Percentiles rank a stretch among this genome's conserved stretches.
Evolutionary conservation across 208 protist species (phyloP).

Genomic region (Leishmania guyanensis): DNA sequence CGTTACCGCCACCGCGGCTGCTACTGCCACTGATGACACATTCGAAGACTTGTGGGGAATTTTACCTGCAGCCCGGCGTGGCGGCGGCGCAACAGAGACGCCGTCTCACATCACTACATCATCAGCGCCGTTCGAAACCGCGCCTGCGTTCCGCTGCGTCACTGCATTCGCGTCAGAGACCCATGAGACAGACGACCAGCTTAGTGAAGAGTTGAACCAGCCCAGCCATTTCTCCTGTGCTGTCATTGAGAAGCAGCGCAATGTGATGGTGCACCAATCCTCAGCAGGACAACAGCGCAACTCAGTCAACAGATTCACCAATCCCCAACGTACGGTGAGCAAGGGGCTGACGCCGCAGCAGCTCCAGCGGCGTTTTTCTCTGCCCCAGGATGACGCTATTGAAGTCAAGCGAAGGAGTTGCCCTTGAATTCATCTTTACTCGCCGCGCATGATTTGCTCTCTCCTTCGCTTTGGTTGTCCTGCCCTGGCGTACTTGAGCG

Average conservation of each 20-base stretch:
- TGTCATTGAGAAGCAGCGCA: not conserved
- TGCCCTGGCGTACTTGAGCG: not conserved
- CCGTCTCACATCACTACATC: not conserved
- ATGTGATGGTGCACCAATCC: not conserved
- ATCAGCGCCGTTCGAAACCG: not conserved
- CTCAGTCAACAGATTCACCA: not conserved
- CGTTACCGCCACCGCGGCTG: not conserved
- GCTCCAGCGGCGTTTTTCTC: not conserved
- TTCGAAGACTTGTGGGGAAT: not conserved
- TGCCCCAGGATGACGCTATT: not conserved
- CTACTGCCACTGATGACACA: not conserved
- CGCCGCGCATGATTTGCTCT: too few species aligned
- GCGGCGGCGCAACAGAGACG: not conserved
- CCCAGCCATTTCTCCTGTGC: not conserved
- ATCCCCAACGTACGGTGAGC: not conserved
- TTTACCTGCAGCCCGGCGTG: not conserved
- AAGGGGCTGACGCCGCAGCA: not conserved
- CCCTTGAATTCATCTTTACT: not conserved
- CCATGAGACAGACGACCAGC: not conserved
- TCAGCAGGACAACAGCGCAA: slow-evolving; percentile 1
- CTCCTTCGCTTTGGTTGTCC: not conserved
- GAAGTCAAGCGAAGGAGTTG: slow-evolving; percentile 2
- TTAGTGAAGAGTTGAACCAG: not conserved
- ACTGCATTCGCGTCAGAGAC: not conserved
- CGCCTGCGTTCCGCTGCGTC: not conserved